These are phyloP conservation scores for Beauveria sp. DNA, from an alignment of 2,329 filamentous ascomycete genomes.

Conservation along the genomic window DNA sequence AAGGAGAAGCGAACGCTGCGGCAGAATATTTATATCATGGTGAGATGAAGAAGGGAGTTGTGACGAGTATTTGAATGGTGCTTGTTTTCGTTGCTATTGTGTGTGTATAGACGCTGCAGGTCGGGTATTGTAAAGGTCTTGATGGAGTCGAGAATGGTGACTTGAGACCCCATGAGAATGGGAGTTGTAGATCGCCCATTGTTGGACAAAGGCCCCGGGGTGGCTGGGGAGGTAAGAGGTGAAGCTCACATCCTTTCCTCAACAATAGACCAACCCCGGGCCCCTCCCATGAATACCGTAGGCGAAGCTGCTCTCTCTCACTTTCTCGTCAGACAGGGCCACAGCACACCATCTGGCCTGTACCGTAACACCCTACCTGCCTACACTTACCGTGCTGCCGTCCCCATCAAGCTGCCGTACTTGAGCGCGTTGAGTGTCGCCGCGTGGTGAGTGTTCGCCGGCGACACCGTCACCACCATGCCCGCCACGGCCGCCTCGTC, in stretches of 20 bases:
- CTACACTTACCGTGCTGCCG: neutral
- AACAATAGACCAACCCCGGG: neutral
- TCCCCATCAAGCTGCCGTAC: constrained; percentile 33
- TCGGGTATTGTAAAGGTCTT: neutral
- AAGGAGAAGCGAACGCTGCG: neutral
- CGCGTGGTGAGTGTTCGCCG: constrained; percentile 25
- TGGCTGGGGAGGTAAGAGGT: neutral
- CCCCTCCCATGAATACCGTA: neutral
- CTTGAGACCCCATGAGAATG: neutral
- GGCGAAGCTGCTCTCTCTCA: neutral
- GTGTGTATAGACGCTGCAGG: neutral
- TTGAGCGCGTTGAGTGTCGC: constrained; percentile 36
- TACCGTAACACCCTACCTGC: neutral
- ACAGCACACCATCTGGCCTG: neutral
- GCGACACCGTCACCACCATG: constrained; percentile 29
- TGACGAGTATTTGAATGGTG: neutral
- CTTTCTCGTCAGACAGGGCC: neutral
- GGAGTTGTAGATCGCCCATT: neutral
- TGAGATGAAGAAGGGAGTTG: neutral
- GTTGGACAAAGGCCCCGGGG: neutral
- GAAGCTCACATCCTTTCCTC: neutral
- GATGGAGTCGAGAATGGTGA: neutral
- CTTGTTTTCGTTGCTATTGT: neutral
- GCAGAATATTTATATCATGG: neutral
- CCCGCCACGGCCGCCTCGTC: constrained; percentile 4